Conservation (phyloP, 2,329 filamentous ascomycete genomes). For the Mycosphaerella arachidis region DNA sequence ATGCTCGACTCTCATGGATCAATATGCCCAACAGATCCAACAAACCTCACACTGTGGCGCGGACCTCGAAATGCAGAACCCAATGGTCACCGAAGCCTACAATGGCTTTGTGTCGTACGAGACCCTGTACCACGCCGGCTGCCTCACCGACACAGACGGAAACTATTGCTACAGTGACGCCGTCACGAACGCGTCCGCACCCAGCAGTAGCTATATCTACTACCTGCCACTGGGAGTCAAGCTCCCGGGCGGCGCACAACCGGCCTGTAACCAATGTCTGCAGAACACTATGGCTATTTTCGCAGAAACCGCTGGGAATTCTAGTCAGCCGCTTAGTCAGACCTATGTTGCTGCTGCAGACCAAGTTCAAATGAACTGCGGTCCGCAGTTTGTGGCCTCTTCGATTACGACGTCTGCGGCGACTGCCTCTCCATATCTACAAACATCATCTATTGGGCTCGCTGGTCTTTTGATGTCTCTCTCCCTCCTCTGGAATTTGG, state of each 20-base stretch:
- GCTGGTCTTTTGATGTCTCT: constrained; percentile 1
- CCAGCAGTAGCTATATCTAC: constrained; percentile 75
- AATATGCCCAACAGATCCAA: constrained; percentile 63
- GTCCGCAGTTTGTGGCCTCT: constrained; percentile 45
- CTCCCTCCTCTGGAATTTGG: constrained; percentile 2
- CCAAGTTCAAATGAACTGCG: constrained; percentile 64
- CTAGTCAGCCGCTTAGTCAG: constrained; percentile 59
- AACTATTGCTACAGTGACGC: constrained; percentile 76
- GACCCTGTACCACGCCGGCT: constrained; percentile 73
- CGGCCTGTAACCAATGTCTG: constrained; percentile 71
- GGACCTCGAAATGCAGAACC: constrained; percentile 65
- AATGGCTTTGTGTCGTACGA: constrained; percentile 72
- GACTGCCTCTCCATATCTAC: not conserved
- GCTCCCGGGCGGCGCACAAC: constrained; percentile 62
- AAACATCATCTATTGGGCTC: not conserved
- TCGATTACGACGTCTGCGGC: constrained; percentile 5
- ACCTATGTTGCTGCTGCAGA: constrained; percentile 69
- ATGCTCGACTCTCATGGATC: constrained; percentile 63
- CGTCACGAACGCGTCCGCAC: constrained; percentile 67
- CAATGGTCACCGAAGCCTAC: constrained; percentile 69
- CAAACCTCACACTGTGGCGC: constrained; percentile 60
- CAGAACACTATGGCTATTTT: constrained; percentile 79
- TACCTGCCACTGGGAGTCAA: constrained; percentile 73
- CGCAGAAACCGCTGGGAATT: constrained; percentile 62
- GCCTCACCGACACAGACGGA: constrained; percentile 58